These are phyloP conservation scores for Chenopodium suecicum DNA, from an alignment of 148 eudicot species.

Conservation along the genomic window DNA sequence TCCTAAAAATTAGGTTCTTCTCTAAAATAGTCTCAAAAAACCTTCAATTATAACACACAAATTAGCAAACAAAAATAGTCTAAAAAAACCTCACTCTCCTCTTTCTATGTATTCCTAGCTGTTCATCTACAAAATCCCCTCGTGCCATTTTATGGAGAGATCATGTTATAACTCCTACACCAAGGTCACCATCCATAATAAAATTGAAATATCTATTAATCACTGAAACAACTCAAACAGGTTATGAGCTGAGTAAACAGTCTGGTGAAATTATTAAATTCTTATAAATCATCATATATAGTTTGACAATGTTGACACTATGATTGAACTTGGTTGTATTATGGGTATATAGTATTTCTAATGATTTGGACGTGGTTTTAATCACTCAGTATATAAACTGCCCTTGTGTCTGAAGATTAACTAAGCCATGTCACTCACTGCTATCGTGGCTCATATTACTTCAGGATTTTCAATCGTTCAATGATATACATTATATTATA, in stretches of 20 bases:
- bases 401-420: constrained; percentile 19
- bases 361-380: constrained; percentile 5
- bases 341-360: background rate
- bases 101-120: background rate
- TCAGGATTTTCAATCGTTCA: background rate
- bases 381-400: background rate
- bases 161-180: background rate
- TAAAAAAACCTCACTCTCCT: background rate
- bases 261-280: background rate
- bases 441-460: background rate
- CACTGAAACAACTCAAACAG: background rate
- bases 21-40: background rate
- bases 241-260: background rate
- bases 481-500: background rate
- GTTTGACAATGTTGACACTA: constrained; percentile 13
- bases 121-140: background rate
- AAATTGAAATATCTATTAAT: background rate
- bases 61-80: background rate
- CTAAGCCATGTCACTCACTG: constrained; percentile 13
- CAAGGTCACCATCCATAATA: background rate
- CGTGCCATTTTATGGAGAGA: no score
- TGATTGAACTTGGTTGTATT: constrained; percentile 8
- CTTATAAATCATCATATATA: background rate
- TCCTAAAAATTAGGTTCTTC: no score
- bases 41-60: no score